Conservation (phyloP, 768 basidiomycete species). For the Termitomyces heimii region DNA sequence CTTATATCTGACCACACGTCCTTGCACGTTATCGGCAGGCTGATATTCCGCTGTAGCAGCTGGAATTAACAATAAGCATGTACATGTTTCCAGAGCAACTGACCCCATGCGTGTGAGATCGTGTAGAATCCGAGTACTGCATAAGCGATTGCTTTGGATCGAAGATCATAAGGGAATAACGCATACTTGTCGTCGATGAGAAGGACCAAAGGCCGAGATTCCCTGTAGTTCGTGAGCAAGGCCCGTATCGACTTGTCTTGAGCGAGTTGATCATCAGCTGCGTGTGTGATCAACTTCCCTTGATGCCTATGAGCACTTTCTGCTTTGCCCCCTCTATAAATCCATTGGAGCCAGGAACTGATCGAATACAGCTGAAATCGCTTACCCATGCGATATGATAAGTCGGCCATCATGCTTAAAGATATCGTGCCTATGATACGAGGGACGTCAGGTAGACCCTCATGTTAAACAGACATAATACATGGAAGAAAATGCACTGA, state of each 20-base stretch:
- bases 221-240: conserved; percentile 50
- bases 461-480: conserved; percentile 21
- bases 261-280: conserved; percentile 61
- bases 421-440: conserved; percentile 51
- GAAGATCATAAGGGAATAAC: conserved; percentile 67
- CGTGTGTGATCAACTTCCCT: conserved; percentile 31
- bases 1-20: conserved; percentile 69
- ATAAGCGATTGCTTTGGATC: conserved; percentile 36
- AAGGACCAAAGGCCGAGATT: conserved; percentile 58
- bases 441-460: not conserved
- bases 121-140: conserved; percentile 67
- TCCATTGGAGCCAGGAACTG: not conserved
- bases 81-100: conserved; percentile 15
- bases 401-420: conserved; percentile 60
- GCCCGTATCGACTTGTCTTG: conserved; percentile 69
- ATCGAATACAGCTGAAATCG: not conserved
- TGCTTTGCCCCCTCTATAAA: conserved; percentile 53
- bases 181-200: conserved; percentile 71
- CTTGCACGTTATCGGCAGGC: conserved; percentile 35
- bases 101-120: conserved; percentile 69
- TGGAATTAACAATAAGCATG: not conserved
- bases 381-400: conserved; percentile 83
- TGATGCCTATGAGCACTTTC: conserved; percentile 43
- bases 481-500: conserved; percentile 67
- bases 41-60: conserved; percentile 55